phyloP scores from a whole-genome alignment of 2,329 filamentous ascomycete species.

The Cryphonectria parasitica region DNA sequence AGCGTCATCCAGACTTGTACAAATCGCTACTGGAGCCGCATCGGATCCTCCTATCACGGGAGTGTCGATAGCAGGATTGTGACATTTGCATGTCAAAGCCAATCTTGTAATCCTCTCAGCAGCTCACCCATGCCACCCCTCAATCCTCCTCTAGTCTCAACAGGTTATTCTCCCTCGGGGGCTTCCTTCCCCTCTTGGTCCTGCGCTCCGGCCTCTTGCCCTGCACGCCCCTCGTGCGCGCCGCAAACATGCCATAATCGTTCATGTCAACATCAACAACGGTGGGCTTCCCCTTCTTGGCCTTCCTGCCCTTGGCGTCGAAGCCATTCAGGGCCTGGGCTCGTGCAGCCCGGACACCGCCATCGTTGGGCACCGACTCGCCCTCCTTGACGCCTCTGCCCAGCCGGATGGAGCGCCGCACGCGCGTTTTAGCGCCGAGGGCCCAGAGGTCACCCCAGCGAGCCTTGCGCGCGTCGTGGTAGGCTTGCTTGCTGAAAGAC shows the following conservation, averaged over 20 bases:
- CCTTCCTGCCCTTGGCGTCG: constrained; percentile 6
- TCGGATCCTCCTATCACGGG: background rate
- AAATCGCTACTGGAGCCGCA: background rate
- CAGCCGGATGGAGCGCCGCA: constrained; percentile 62
- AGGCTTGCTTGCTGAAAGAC: constrained; percentile 79
- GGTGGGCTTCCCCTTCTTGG: constrained; percentile 34
- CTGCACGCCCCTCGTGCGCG: constrained; percentile 40
- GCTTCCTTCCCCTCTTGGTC: constrained; percentile 47
- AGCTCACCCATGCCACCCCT: background rate
- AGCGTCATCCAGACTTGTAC: background rate
- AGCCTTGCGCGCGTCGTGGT: constrained; percentile 89
- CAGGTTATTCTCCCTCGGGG: constrained; percentile 41
- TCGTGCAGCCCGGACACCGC: constrained; percentile 47
- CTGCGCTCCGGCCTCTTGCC: constrained; percentile 42
- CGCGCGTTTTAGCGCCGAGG: constrained; percentile 85
- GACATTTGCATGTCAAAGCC: no score
- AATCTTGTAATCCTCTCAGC: background rate
- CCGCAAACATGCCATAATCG: constrained; percentile 43
- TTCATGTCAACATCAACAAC: constrained; percentile 46
- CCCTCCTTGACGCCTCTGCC: constrained; percentile 48
- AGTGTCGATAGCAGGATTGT: background rate
- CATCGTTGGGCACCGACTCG: constrained; percentile 43
- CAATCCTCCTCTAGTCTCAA: constrained; percentile 45
- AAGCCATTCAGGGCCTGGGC: constrained; percentile 31
- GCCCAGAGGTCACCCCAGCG: constrained; percentile 96